Evolutionary conservation across 768 basidiomycete species (phyloP).

Genomic region (Boletus patriciae): DNA sequence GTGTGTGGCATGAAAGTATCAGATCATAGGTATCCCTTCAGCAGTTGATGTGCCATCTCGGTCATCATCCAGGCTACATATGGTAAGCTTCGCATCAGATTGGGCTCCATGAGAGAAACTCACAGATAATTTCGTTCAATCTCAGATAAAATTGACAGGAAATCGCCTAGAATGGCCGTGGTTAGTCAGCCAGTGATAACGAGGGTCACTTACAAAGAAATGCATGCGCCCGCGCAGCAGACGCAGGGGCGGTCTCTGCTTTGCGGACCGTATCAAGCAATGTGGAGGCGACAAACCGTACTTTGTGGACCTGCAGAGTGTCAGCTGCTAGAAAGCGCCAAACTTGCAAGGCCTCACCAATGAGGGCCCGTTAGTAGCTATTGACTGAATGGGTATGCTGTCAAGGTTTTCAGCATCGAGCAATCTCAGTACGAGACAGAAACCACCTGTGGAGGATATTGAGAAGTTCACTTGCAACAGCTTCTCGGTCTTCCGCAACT

Average conservation of each 20-base stretch:
- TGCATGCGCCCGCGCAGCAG: constrained; percentile 81
- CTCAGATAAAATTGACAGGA: constrained; percentile 86
- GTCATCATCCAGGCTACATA: constrained; percentile 51
- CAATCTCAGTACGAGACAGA: background rate
- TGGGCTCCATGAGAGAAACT: constrained; percentile 26
- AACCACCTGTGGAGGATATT: constrained; percentile 77
- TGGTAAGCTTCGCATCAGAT: constrained; percentile 20
- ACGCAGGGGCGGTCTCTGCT: constrained; percentile 75
- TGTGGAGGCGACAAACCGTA: constrained; percentile 90
- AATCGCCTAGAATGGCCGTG: constrained; percentile 65
- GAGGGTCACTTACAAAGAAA: constrained; percentile 65
- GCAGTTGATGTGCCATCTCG: constrained; percentile 46
- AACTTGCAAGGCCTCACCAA: constrained; percentile 45
- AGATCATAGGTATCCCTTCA: constrained; percentile 47
- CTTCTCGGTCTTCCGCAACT: constrained; percentile 73
- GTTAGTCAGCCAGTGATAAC: constrained; percentile 4
- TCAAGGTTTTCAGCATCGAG: constrained; percentile 4
- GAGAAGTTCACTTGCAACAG: constrained; percentile 83
- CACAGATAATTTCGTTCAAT: constrained; percentile 89
- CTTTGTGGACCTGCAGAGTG: constrained; percentile 73
- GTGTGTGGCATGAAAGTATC: background rate
- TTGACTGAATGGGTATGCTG: constrained; percentile 91
- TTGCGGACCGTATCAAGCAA: constrained; percentile 81
- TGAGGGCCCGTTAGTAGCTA: constrained; percentile 85
- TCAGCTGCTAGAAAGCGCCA: background rate